Percentiles rank a stretch among this genome's conserved stretches.
phyloP scores from a whole-genome alignment of 352 stramenopile species.

The Pythium pyrilobum region DNA sequence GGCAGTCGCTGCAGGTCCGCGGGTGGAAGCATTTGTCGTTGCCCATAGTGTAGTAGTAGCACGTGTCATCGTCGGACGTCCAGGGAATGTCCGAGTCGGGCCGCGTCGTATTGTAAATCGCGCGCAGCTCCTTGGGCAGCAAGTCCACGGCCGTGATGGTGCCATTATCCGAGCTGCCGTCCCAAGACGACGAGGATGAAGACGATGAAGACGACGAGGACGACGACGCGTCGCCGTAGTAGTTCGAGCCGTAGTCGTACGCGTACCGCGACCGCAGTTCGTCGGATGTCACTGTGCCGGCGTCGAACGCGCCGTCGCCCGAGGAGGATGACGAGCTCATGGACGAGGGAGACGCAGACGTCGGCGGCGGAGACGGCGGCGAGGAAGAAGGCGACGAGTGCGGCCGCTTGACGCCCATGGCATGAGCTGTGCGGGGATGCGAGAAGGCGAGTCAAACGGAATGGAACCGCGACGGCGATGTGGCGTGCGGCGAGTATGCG shows the following conservation, averaged over 20 bases:
- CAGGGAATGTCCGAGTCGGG: constrained; percentile 13
- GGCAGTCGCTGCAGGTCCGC: constrained; percentile 9
- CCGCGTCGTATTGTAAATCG: constrained; percentile 2
- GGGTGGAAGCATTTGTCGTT: constrained; percentile 11
- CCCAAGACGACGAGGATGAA: neutral
- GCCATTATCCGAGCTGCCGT: neutral
- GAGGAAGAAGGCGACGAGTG: neutral
- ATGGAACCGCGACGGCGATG: neutral
- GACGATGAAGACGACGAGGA: neutral
- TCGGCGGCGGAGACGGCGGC: neutral
- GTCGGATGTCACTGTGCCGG: neutral
- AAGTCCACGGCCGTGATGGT: constrained; percentile 13
- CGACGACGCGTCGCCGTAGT: constrained; percentile 1
- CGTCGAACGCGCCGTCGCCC: neutral
- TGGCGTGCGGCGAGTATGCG: constrained; percentile 1
- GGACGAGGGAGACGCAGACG: neutral
- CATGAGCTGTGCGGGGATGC: neutral
- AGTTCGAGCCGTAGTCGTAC: too few relatives aligned
- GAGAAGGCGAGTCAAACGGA: neutral
- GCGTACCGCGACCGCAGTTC: too few relatives aligned
- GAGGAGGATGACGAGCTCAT: neutral
- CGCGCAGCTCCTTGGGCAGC: constrained; percentile 9
- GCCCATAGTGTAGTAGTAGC: constrained; percentile 13
- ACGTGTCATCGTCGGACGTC: constrained; percentile 3
- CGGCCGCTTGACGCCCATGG: constrained; percentile 14